phyloP scores from a whole-genome alignment of 495 filamentous ascomycete genomes.

The Penicillium pulvis region DNA sequence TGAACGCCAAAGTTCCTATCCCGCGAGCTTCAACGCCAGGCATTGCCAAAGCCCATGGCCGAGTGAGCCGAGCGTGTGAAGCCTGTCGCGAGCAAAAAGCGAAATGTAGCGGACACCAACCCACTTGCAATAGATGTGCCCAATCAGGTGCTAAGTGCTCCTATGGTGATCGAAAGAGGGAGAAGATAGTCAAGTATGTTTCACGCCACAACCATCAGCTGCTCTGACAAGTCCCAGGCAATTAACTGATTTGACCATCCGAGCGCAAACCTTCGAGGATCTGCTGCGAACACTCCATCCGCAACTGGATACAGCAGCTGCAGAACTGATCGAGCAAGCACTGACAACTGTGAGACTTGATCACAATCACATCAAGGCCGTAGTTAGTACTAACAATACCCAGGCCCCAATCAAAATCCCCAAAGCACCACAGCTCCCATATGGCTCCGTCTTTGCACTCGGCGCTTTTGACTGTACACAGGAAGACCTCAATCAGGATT shows the following conservation, averaged over 20 bases:
- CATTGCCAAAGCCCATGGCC: conserved; percentile 20
- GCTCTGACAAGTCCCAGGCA: conserved; percentile 27
- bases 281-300: conserved; percentile 40
- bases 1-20: background rate
- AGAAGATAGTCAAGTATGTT: conserved; percentile 56
- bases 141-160: conserved; percentile 51
- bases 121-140: conserved; percentile 58
- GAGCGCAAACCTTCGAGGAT: conserved; percentile 36
- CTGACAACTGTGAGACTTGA: background rate
- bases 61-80: conserved; percentile 64
- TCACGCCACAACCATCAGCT: background rate
- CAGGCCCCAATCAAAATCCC: background rate
- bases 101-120: conserved; percentile 62
- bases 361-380: background rate
- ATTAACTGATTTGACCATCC: conserved; percentile 39
- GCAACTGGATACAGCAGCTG: conserved; percentile 30
- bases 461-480: conserved; percentile 46
- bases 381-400: background rate
- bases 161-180: conserved; percentile 61
- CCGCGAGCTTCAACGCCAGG: background rate
- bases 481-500: conserved; percentile 59
- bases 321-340: background rate
- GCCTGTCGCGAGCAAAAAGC: conserved; percentile 71
- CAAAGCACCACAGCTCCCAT: background rate
- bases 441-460: background rate